Evolutionary conservation across 2,329 filamentous ascomycete species (phyloP).

Genomic region (Penicillium sp.): DNA sequence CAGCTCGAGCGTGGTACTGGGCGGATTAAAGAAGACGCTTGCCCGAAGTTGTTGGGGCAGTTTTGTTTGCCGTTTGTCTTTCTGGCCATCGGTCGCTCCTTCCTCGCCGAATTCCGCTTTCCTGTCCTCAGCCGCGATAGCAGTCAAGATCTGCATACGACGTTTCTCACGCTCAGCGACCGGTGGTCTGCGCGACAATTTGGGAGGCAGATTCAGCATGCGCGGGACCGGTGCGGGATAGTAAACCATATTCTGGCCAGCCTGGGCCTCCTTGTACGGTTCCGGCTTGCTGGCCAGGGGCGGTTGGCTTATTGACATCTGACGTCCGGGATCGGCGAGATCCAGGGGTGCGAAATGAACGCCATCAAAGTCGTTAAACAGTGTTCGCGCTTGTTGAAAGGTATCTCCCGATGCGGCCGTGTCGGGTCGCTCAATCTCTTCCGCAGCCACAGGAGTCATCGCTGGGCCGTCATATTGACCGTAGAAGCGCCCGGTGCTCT

Average conservation of each 20-base stretch:
- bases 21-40: conserved; percentile 84
- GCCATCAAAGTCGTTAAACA: conserved; percentile 53
- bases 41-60: conserved; percentile 84
- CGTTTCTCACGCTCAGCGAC: conserved; percentile 66
- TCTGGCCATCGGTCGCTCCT: conserved; percentile 19
- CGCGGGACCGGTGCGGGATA: conserved; percentile 94
- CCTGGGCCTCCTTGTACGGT: conserved; percentile 45
- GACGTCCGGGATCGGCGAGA: conserved; percentile 26
- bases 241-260: conserved; percentile 81
- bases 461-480: conserved; percentile 16
- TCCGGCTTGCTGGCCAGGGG: conserved; percentile 41
- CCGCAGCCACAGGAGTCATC: background rate
- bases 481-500: conserved; percentile 13
- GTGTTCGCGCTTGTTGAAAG: conserved; percentile 43
- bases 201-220: conserved; percentile 88
- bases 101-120: conserved; percentile 53
- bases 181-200: conserved; percentile 70
- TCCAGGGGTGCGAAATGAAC: conserved; percentile 43
- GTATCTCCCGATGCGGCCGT: conserved; percentile 48
- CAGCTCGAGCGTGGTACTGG: conserved; percentile 56
- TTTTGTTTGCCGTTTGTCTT: conserved; percentile 45
- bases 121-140: conserved; percentile 57
- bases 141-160: conserved; percentile 70
- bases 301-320: conserved; percentile 39
- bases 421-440: conserved; percentile 33